Conservation (phyloP, 2,329 filamentous ascomycete species). For the Bipolaris zeicola region DNA sequence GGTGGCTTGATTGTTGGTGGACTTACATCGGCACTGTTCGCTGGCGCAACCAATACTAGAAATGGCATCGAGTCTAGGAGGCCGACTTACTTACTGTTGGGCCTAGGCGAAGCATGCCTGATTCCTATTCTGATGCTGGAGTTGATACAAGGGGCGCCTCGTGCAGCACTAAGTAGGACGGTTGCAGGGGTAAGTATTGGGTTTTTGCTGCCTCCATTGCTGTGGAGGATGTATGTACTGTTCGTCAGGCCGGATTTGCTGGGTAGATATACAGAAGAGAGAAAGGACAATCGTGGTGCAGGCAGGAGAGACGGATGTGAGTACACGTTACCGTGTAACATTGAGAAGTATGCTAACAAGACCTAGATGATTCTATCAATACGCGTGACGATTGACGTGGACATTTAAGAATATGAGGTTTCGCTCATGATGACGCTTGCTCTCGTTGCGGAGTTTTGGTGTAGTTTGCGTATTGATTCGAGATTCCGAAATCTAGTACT, state of each 20-base stretch:
- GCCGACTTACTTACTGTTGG: constrained; percentile 30
- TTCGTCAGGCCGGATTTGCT: constrained; percentile 30
- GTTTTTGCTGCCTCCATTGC: constrained; percentile 25
- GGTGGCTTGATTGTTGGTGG: constrained; percentile 31
- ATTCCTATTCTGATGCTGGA: constrained; percentile 31
- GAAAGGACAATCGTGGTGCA: not conserved
- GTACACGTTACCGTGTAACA: not conserved
- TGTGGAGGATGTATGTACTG: constrained; percentile 35
- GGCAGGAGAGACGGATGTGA: constrained; percentile 8
- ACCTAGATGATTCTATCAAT: constrained; percentile 11
- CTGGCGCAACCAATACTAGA: constrained; percentile 30
- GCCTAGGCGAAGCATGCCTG: constrained; percentile 26
- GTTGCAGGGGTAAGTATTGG: constrained; percentile 24
- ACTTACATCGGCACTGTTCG: constrained; percentile 29
- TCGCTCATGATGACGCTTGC: not conserved
- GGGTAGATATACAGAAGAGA: constrained; percentile 26
- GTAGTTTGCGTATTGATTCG: not conserved
- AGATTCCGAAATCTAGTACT: not conserved
- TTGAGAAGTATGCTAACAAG: not conserved
- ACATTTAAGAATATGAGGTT: too few species aligned
- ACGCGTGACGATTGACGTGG: constrained; percentile 4
- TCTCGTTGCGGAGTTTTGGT: not conserved
- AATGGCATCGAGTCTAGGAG: constrained; percentile 34
- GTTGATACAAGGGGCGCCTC: constrained; percentile 20
- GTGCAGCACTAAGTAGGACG: constrained; percentile 28